Base-by-base conservation (phyloP, 2,329 filamentous ascomycete species). In the Helicocarpus griseus region DNA sequence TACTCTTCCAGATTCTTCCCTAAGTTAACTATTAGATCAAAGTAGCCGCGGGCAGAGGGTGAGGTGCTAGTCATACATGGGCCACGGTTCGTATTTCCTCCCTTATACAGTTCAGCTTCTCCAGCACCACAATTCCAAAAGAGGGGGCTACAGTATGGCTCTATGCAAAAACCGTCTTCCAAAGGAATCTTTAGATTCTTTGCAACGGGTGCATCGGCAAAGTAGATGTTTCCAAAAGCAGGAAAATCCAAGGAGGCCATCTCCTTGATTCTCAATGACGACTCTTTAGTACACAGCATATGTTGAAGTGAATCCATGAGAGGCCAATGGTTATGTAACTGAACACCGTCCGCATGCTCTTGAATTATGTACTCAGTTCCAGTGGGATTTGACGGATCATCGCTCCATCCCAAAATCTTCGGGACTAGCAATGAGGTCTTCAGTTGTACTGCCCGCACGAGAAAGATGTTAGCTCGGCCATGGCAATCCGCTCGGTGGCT, bases 321-420 rank as follows among this genome's bases (percentile, higher is more conserved):
- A n/a, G 59, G 61, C 67, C 65, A 68, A 28, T 49, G 54, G 52
- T 66, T 48, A 44, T 66, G 61, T 51, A 70, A 47, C 21, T 60
- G 57, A 46, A 69, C 59, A 28, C 67, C 68, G 11, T 50, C 45
- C 1, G 62, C 63, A 57, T 70, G 61, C 54, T 69, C 64, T 60
- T 69, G 63, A 51, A 72, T 67, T 26, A 71, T 70, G 48, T 70
- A 71, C 56, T 71, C 67, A 8, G 59, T 61, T 4, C 66, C 62
- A 40, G 69, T 61, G 7, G 60, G 52, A 58, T 66, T 70, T 22
- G 54, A 56, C 8, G 57, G 49, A 51, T 62, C 33, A 48, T 60
- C 59, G 28, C 44, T 60, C 63, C 58, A 65, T 22, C 56, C 60
- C 3, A 62, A 49, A 31, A 63, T 47, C 29, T 58, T 56, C 2